Evolutionary conservation across 805 yeast species (phyloP), one percentile per base, ranked within the genome.

Genomic region (Vanderwaltozyma verrucispora): DNA sequence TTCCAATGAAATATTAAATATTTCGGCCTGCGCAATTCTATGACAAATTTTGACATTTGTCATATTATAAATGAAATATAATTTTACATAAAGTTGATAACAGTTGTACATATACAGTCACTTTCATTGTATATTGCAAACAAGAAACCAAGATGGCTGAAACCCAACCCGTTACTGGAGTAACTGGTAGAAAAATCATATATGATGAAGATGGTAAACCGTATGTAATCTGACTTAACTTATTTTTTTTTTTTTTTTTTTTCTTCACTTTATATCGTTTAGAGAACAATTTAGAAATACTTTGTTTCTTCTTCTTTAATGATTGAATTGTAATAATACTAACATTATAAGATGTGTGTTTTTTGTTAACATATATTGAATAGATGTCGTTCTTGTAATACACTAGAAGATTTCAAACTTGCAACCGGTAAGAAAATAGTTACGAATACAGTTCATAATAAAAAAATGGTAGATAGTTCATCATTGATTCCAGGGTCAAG

Each of bases 131-230:
- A n/a, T n/a, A n/a, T n/a, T n/a, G n/a, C n/a, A n/a, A n/a, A n/a
- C n/a, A n/a, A n/a, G n/a, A n/a, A n/a, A 25, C 16, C 13, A 20
- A 2, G 8, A 36, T 30, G 34, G 18, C 38, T n/a, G 30, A 27
- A 2, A 37, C 34, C 3, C 54, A 46, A 46, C 77, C 80, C 0
- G 67, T 48, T 11, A 47, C 67, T 34, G 85, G 85, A 0, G 64
- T 72, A 2, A 54, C 71, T 17, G 94, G 94, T 0, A 67, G 80
- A 33, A 75, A 73, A 47, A 79, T 86, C 41, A 60, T 85, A 17
- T 56, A 83, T 40, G 96, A 84, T 53, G 78, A 84, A 54, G 80
- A 89, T 59, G 97, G 97, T 1, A 88, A 85, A 59, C 96, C 96
- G 87, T 83, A 67, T 56, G 92, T 75, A 28, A n/a, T 16, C 28